Conservation (phyloP, 441 rosid species). For the Populus trichocarpa region DNA sequence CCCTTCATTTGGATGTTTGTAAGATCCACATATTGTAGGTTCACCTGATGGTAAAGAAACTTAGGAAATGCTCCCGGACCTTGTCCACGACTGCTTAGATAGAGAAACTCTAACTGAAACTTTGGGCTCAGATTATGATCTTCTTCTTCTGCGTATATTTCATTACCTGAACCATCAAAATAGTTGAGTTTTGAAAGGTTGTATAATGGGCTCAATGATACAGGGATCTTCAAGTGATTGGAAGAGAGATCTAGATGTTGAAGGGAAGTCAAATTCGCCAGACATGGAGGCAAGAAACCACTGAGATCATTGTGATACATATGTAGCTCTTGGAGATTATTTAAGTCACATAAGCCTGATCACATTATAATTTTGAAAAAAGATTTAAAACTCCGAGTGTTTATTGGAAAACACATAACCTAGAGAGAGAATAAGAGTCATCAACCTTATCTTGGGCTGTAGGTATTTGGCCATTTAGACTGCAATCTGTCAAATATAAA, state of each 20-base stretch:
- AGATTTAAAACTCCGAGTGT: too few relatives aligned
- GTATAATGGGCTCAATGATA: conserved; percentile 18
- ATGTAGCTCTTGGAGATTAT: conserved; percentile 1
- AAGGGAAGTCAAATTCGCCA: conserved; percentile 23
- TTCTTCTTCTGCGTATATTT: background rate
- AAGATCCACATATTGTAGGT: conserved; percentile 2
- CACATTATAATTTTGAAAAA: too few relatives aligned
- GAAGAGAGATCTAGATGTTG: background rate
- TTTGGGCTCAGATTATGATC: conserved; percentile 3
- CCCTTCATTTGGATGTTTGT: background rate
- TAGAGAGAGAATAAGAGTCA: background rate
- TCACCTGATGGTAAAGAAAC: conserved; percentile 22
- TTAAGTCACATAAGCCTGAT: conserved; percentile 19
- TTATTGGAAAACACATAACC: too few relatives aligned
- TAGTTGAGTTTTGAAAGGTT: conserved; percentile 25
- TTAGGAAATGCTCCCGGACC: conserved; percentile 11
- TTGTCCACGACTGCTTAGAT: background rate
- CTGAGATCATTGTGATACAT: background rate
- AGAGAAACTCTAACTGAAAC: conserved; percentile 4
- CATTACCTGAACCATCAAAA: background rate
- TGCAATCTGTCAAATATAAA: background rate
- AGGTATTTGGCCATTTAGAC: background rate
- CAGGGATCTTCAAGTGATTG: conserved; percentile 19
- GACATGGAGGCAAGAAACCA: conserved; percentile 10
- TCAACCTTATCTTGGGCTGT: too few relatives aligned